Evolutionary conservation across 2,329 filamentous ascomycete species (phyloP), one percentile per base, ranked within the genome.

Genomic region (Aspergillus sp.): DNA sequence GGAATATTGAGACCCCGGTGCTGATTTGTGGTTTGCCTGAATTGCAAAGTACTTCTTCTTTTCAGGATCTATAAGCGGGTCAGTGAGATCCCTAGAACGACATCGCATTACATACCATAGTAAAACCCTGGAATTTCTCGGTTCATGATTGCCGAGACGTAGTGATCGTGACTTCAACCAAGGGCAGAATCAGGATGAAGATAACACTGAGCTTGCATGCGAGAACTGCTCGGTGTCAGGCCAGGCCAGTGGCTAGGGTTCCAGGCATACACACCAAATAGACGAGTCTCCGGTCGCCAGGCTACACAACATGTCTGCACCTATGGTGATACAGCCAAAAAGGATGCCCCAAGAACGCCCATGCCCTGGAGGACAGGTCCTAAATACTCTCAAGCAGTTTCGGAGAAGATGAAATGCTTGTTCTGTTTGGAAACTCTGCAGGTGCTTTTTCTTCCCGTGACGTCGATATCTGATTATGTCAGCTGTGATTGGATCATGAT

Each of bases 1-100:
- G 8, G 85, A 85, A 75, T 86, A 89, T 15, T 78, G 72, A 0
- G 81, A 77, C 7, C 70, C 72, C 2, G 75, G 61, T 0, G 84
- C 80, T 0, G 84, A 83, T 15, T 78, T 79, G 59, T 80, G 75
- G 53, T 74, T 77, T 22, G 74, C 65, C 67, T 88, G 83, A 49
- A 90, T 82, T 64, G 85, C 87, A 72, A 89, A 90, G 66, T 89
- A 90, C 62, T 84, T 87, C 38, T 81, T 81, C 70, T 85, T 89
- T 43, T 80, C 79, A 12, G 71, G 63, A 57, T 77, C 75, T 77
- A 60, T 38, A 55, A 6, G 18, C 22, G 15, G 41, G 36, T 63
- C 36, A 64, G 57, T 42, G 34, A 53, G 13, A 52, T 51, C 22
- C 9, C 6, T 30, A 15, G 4, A 41, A 18, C 18, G 43, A 5